A percentile compares a stretch with the other conserved stretches of the same genome.
Conservation (phyloP, 345 rosid species). For the Eucalyptus viminalis region DNA sequence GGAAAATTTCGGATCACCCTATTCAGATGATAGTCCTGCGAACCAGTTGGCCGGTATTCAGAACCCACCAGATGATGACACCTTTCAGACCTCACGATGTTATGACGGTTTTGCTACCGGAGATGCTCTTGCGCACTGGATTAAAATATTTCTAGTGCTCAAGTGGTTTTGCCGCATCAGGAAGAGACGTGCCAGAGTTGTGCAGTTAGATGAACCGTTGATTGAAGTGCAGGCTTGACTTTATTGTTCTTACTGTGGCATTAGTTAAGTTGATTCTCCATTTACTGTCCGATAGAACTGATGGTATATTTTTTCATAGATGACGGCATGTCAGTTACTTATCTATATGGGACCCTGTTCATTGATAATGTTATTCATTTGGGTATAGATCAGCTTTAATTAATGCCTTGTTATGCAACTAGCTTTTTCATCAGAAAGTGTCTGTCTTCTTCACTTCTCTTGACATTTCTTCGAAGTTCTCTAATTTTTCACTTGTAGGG, state of each 20-base stretch:
- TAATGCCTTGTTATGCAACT: background rate
- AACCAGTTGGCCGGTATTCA: background rate
- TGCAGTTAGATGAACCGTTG: background rate
- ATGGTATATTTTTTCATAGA: background rate
- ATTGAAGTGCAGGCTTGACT: background rate
- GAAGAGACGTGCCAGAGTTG: background rate
- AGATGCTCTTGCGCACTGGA: background rate
- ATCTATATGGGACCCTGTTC: background rate
- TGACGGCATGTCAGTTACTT: background rate
- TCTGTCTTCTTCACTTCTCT: background rate
- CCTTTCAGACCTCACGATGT: background rate
- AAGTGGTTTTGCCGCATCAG: background rate
- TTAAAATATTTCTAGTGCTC: background rate
- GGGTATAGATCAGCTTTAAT: background rate
- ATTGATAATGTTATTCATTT: background rate
- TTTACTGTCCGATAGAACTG: background rate
- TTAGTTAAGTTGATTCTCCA: background rate
- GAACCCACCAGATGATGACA: background rate
- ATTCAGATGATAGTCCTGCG: background rate
- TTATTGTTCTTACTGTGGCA: background rate
- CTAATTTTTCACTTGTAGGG: background rate
- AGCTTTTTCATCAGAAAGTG: background rate
- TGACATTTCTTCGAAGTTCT: background rate
- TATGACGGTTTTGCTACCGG: rapidly evolving
- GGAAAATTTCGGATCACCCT: rapidly evolving